Evolutionary conservation across 495 filamentous ascomycete genomes (phyloP).

Genomic region (Penicillium atrosanguineum): DNA sequence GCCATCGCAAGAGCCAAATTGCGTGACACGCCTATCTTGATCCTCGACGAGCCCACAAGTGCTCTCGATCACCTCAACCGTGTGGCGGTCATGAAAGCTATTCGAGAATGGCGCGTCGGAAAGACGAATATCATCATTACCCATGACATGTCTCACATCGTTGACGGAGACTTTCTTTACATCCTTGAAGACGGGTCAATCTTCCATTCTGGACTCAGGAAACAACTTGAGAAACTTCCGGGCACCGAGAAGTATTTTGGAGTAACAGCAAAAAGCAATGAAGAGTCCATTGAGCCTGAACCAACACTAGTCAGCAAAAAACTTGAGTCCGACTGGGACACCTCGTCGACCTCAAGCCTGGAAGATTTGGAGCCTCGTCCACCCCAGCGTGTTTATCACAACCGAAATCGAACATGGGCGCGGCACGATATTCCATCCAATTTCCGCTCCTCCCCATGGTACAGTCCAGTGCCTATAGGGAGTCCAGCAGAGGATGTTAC

Average conservation of each 20-base stretch:
- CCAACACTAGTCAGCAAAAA: background rate
- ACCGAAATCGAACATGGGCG: constrained; percentile 7
- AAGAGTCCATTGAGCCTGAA: background rate
- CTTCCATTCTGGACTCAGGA: constrained; percentile 64
- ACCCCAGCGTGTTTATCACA: constrained; percentile 1
- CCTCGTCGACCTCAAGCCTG: background rate
- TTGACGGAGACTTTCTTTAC: constrained; percentile 72
- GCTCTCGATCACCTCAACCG: constrained; percentile 76
- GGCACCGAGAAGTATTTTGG: constrained; percentile 20
- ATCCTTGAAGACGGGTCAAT: constrained; percentile 71
- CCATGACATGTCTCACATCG: constrained; percentile 82
- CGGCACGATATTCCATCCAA: constrained; percentile 17
- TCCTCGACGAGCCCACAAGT: constrained; percentile 83
- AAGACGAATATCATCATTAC: constrained; percentile 87
- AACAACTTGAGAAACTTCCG: constrained; percentile 36
- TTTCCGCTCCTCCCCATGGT: constrained; percentile 13
- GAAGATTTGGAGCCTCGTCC: background rate
- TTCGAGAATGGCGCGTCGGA: constrained; percentile 66
- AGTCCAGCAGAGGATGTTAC: background rate
- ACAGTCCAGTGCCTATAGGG: background rate
- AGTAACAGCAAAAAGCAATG: background rate
- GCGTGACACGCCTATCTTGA: constrained; percentile 74
- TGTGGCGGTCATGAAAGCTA: constrained; percentile 63
- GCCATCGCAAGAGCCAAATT: constrained; percentile 77
- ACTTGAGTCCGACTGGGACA: constrained; percentile 5